These are phyloP conservation scores for Coemansia reversa DNA, from an alignment of 192 early-diverging fungal genomes.

Conservation along the genomic window DNA sequence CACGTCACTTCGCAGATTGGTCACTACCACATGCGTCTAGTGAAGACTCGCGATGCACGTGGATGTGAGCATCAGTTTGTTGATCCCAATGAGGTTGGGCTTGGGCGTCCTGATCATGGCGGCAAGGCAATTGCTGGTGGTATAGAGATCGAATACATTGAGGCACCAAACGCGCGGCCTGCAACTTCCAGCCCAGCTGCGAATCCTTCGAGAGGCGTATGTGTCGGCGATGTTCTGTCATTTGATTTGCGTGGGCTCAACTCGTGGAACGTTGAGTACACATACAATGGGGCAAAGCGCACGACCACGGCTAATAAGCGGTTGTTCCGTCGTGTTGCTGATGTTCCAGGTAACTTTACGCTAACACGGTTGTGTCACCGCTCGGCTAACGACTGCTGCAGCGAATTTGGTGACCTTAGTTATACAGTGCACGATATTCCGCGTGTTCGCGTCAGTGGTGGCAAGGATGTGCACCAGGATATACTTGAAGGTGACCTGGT, in stretches of 20 bases:
- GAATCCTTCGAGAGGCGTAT: slow-evolving; percentile 48
- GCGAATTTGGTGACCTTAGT: slow-evolving; percentile 49
- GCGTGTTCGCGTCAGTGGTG: slow-evolving; percentile 63
- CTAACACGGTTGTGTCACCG: slow-evolving; percentile 63
- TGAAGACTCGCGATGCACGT: slow-evolving; percentile 39
- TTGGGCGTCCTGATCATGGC: slow-evolving; percentile 20
- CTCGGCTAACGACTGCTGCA: slow-evolving; percentile 60
- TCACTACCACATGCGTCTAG: slow-evolving; percentile 47
- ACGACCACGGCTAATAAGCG: slow-evolving; percentile 46
- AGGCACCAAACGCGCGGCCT: slow-evolving; percentile 46
- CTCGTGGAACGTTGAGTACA: slow-evolving; percentile 63
- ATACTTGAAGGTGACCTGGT: slow-evolving; percentile 61
- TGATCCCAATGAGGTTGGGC: slow-evolving; percentile 17
- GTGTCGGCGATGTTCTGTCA: slow-evolving; percentile 65
- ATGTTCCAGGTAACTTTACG: slow-evolving; percentile 57
- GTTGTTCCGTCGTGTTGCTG: slow-evolving; percentile 61
- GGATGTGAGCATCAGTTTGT: slow-evolving; percentile 50
- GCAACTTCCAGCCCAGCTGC: slow-evolving; percentile 34
- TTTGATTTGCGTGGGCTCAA: slow-evolving; percentile 66
- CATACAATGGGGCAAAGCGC: slow-evolving; percentile 36
- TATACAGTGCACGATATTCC: slow-evolving; percentile 60
- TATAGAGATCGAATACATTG: slow-evolving; percentile 54
- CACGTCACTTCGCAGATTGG: slow-evolving; percentile 46
- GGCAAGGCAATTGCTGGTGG: slow-evolving; percentile 34
- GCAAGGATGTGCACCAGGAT: slow-evolving; percentile 64